phyloP scores from a whole-genome alignment of 225 moss, liverwort and hornwort genomes.

The Marchantia polymorpha region DNA sequence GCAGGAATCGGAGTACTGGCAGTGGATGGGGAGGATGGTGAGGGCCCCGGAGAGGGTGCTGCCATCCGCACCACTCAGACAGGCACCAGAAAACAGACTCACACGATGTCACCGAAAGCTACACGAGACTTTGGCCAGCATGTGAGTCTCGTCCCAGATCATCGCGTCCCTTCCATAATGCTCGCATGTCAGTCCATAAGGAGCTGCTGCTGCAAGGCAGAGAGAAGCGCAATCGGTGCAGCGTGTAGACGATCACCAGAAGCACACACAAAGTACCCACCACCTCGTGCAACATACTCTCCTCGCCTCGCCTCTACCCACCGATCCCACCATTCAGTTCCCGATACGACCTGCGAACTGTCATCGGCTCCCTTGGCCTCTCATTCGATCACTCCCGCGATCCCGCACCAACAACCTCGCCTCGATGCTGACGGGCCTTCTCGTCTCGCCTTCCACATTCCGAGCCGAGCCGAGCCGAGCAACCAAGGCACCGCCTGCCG shows the following conservation, averaged over 20 bases:
- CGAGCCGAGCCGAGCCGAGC: background rate
- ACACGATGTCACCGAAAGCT: background rate
- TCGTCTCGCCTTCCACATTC: background rate
- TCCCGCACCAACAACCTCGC: background rate
- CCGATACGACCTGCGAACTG: background rate
- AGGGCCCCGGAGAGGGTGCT: slow-evolving; percentile 38
- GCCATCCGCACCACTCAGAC: slow-evolving; percentile 44
- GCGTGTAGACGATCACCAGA: slow-evolving; percentile 8
- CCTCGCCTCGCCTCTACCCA: background rate
- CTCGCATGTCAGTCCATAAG: background rate
- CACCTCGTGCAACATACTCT: slow-evolving; percentile 17
- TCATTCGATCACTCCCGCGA: background rate
- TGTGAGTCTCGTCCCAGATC: background rate
- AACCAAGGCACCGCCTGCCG: background rate
- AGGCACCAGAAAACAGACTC: background rate
- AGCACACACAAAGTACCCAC: background rate
- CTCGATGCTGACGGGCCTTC: background rate
- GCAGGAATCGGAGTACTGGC: slow-evolving; percentile 14
- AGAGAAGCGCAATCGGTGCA: background rate
- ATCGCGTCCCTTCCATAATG: background rate
- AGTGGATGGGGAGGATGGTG: slow-evolving; percentile 27
- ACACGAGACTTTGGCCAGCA: slow-evolving; percentile 2
- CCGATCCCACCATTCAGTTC: background rate
- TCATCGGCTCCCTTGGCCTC: background rate
- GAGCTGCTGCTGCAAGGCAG: background rate